Evolutionary conservation across 1,284 basidiomycete species (phyloP).

Genomic region (Mycena citricolor): DNA sequence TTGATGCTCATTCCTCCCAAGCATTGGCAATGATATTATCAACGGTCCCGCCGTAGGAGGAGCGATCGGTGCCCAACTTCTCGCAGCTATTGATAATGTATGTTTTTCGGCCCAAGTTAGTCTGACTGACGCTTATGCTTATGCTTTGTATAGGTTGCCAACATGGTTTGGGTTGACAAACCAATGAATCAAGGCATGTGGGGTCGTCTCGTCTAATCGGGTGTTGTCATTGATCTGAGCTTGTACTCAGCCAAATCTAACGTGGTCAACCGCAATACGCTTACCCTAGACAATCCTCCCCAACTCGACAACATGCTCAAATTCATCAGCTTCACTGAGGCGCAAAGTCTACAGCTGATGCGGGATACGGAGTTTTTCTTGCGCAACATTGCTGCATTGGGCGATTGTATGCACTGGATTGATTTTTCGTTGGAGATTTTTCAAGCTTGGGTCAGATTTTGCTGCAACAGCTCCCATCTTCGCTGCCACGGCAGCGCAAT

Average conservation of each 20-base stretch:
- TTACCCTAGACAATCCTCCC: background rate
- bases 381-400: conserved; percentile 4
- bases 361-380: conserved; percentile 5
- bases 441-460: no score
- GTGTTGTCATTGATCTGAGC: background rate
- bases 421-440: background rate
- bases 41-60: background rate
- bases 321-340: background rate
- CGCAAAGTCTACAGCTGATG: background rate
- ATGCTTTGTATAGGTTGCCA: background rate
- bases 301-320: background rate
- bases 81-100: background rate
- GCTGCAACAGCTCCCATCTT: background rate
- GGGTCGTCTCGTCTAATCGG: background rate
- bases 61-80: background rate
- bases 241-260: conserved; percentile 1
- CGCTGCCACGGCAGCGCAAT: background rate
- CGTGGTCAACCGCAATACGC: conserved; percentile 5
- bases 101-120: background rate
- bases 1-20: background rate
- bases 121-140: no score
- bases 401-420: background rate
- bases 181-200: background rate
- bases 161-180: conserved; percentile 5
- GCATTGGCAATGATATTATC: background rate